Evolutionary conservation across 2,329 filamentous ascomycete genomes (phyloP).

Genomic region (Cytospora paraplurivora): DNA sequence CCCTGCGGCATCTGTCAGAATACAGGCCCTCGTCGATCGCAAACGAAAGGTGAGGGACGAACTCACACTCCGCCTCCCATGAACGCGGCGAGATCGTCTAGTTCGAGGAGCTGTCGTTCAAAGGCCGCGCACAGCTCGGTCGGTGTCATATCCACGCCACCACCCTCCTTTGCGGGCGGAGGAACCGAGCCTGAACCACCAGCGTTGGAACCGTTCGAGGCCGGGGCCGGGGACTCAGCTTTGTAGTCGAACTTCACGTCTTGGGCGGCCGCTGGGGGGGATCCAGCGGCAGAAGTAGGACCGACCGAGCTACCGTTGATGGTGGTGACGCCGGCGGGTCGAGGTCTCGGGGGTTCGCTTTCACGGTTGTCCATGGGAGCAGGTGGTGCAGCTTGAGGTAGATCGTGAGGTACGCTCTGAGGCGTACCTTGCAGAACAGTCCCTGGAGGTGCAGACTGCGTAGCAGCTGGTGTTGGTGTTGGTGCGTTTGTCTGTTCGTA

Average conservation of each 20-base stretch:
- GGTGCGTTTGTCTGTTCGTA: constrained; percentile 51
- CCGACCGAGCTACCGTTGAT: constrained; percentile 60
- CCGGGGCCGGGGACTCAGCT: constrained; percentile 39
- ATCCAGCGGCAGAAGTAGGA: constrained; percentile 50
- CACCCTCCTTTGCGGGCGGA: constrained; percentile 27
- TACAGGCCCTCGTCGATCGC: constrained; percentile 17
- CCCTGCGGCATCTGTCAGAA: constrained; percentile 27
- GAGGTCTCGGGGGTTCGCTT: constrained; percentile 54
- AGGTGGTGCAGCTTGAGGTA: constrained; percentile 21
- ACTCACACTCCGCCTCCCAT: constrained; percentile 63
- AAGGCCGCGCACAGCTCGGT: constrained; percentile 61
- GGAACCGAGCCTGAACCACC: constrained; percentile 27
- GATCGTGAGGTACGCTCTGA: constrained; percentile 34
- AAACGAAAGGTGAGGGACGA: constrained; percentile 15
- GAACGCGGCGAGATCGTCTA: constrained; percentile 63
- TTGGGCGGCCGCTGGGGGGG: constrained; percentile 38
- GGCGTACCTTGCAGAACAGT: constrained; percentile 31
- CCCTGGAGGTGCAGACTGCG: constrained; percentile 32
- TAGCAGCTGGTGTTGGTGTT: constrained; percentile 38
- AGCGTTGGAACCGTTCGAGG: constrained; percentile 33
- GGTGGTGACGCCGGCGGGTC: constrained; percentile 58
- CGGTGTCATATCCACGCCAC: constrained; percentile 56
- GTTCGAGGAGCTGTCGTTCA: constrained; percentile 60
- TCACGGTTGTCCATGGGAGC: constrained; percentile 45
- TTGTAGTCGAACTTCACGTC: constrained; percentile 32